phyloP scores from a whole-genome alignment of 768 basidiomycete species.

The Lentinula sp. region DNA sequence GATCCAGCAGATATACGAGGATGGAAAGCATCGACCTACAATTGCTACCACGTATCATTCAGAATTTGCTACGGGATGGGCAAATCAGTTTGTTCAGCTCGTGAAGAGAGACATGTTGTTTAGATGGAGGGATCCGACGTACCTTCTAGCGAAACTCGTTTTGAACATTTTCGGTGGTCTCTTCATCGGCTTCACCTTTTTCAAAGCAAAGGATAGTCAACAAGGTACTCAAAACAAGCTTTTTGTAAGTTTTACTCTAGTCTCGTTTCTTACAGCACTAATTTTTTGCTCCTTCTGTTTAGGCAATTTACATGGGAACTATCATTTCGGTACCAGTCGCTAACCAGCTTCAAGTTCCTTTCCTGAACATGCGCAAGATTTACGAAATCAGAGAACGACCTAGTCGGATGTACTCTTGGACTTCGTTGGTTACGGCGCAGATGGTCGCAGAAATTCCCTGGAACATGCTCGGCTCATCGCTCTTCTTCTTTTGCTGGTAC shows the following conservation, averaged over 20 bases:
- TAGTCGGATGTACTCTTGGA: constrained; percentile 62
- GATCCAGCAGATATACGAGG: constrained; percentile 39
- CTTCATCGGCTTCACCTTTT: constrained; percentile 50
- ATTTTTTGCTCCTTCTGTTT: neutral
- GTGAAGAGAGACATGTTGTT: constrained; percentile 36
- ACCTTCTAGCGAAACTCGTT: constrained; percentile 52
- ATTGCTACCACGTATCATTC: constrained; percentile 30
- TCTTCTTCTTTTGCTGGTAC: constrained; percentile 66
- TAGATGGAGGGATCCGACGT: constrained; percentile 55
- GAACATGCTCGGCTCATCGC: constrained; percentile 50
- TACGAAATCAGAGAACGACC: constrained; percentile 68
- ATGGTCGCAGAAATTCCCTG: constrained; percentile 54
- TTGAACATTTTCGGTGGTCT: constrained; percentile 38
- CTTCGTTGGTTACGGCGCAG: constrained; percentile 47
- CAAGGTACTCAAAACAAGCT: constrained; percentile 62
- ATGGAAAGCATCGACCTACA: constrained; percentile 36
- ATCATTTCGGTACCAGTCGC: constrained; percentile 34
- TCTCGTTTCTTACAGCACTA: constrained; percentile 7
- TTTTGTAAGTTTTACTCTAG: constrained; percentile 36
- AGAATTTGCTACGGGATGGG: constrained; percentile 50
- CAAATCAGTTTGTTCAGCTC: constrained; percentile 38
- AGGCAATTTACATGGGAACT: constrained; percentile 53
- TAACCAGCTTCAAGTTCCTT: constrained; percentile 60
- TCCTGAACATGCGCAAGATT: constrained; percentile 49
- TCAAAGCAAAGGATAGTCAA: constrained; percentile 42